Base-by-base conservation (phyloP, 371 early-diverging fungal genomes). In the Mortierella sp. region DNA sequence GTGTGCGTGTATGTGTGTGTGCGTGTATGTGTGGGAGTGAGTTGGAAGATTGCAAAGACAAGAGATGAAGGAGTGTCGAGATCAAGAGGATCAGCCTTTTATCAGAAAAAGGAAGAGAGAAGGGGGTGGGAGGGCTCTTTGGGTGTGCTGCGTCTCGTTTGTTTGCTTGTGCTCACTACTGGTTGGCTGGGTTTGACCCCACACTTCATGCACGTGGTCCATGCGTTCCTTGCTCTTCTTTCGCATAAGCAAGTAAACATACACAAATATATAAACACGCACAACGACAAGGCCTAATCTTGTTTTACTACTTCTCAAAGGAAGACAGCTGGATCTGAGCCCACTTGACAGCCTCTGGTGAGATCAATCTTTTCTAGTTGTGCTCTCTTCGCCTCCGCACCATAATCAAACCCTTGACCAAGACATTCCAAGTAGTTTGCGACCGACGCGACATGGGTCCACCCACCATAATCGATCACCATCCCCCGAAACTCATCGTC, bases 391-490 rank as follows among this genome's bases (percentile, higher is more conserved):
- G 1, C 42, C 45, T 42, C 70, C 28, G 55, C 45, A 28, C 38
- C 54, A 34, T 70, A 26, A 28, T 70, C 45, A 71, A 58, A 73
- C 28, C 38, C 70, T 45, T 60, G 47, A 28, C 77, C 42, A 34
- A 65, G 77, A n/a, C 72, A 68, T 48, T 48, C 28, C 73, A 82
- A 34, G 70, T 78, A 70, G 57, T 26, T 21, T 38, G 74, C 42
- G 42, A 73, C 55, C 74, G 74, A 73, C 14, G n/a, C 57, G 44
- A 73, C 44, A 44, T 73, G n/a, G 0, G 65, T 38, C 65, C 24
- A 54, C 24, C 74, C 74, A 55, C 24, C 57, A 55, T 57, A 73
- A 5, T 73, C 74, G 9, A 55, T 44, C 74, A 73, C 74, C 74
- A 73, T 73, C 3, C 55, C 74, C 44, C 57, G 34, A 14, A 60